These are phyloP conservation scores for Ophiostoma piceae DNA, from an alignment of 2,329 filamentous ascomycete species.

Conservation along the genomic window DNA sequence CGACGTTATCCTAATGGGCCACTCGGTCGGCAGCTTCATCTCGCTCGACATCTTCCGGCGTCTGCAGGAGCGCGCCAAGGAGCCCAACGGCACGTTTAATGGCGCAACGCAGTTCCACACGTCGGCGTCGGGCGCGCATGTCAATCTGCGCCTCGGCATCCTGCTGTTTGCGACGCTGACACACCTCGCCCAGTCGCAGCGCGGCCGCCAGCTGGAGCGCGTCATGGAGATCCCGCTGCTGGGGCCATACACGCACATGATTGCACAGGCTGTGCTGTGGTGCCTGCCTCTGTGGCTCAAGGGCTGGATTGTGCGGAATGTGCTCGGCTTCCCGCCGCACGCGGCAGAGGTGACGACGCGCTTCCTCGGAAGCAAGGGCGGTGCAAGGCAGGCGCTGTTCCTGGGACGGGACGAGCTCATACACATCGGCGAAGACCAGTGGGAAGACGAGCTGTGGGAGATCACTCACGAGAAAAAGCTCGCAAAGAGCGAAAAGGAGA, in stretches of 20 bases:
- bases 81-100: background rate
- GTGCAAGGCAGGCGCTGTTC: constrained; percentile 55
- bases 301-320: constrained; percentile 39
- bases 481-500: constrained; percentile 9
- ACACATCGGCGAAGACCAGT: constrained; percentile 53
- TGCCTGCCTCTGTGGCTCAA: constrained; percentile 40
- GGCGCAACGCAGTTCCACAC: background rate
- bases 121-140: constrained; percentile 25
- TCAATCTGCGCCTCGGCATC: constrained; percentile 49
- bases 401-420: constrained; percentile 57
- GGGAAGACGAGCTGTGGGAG: constrained; percentile 57
- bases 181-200: constrained; percentile 61
- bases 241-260: constrained; percentile 38
- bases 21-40: constrained; percentile 71
- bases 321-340: constrained; percentile 44
- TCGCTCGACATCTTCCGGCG: constrained; percentile 61
- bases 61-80: constrained; percentile 35
- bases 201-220: constrained; percentile 48
- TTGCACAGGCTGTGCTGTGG: constrained; percentile 41
- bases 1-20: constrained; percentile 62
- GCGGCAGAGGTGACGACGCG: constrained; percentile 47
- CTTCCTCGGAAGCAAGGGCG: constrained; percentile 53
- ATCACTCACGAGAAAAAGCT: constrained; percentile 25
- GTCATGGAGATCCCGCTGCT: constrained; percentile 42
- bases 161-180: constrained; percentile 70